A percentile compares a stretch with the other conserved stretches of the same genome.
These are phyloP conservation scores for Camelina neglecta DNA, from an alignment of 345 rosid species.

Conservation along the genomic window DNA sequence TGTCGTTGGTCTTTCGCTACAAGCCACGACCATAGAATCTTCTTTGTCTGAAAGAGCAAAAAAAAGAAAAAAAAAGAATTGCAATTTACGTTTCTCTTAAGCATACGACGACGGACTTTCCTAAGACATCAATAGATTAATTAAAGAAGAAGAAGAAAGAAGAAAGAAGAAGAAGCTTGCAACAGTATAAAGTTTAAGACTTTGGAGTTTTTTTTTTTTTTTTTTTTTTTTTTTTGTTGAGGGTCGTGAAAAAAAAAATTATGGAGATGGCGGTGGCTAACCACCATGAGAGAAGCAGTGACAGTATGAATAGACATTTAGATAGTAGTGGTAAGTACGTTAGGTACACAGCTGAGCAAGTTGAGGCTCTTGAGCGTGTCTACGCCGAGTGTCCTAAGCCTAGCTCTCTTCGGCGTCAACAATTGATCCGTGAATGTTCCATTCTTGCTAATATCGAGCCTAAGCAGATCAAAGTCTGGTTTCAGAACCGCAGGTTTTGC, in stretches of 20 bases:
- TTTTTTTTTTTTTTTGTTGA: too few relatives aligned
- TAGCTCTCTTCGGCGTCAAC: constrained; percentile 90
- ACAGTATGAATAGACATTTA: constrained; percentile 76
- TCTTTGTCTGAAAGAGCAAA: constrained; percentile 30
- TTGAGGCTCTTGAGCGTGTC: constrained; percentile 45
- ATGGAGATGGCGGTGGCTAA: constrained; percentile 85
- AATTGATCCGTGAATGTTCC: constrained; percentile 94
- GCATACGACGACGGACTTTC: constrained; percentile 53
- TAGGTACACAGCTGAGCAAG: constrained; percentile 47
- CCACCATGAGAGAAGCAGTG: constrained; percentile 75
- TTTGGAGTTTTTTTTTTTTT: constrained; percentile 27
- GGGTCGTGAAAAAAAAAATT: neutral
- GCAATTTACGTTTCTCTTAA: constrained; percentile 41
- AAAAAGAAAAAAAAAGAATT: constrained; percentile 25
- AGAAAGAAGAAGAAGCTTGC: constrained; percentile 29
- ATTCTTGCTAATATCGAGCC: constrained; percentile 93
- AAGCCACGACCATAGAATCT: constrained; percentile 48
- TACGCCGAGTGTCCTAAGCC: constrained; percentile 95
- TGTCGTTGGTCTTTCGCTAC: constrained; percentile 45
- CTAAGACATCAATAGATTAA: constrained; percentile 43
- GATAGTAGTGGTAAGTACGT: constrained; percentile 88
- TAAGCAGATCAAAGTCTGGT: constrained; percentile 99
- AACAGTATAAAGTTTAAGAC: constrained; percentile 21
- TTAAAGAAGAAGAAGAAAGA: constrained; percentile 7
- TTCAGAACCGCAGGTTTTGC: constrained; percentile 89